These are phyloP conservation scores for Diplodia intermedia DNA, from an alignment of 2,329 filamentous ascomycete species.

Conservation along the genomic window DNA sequence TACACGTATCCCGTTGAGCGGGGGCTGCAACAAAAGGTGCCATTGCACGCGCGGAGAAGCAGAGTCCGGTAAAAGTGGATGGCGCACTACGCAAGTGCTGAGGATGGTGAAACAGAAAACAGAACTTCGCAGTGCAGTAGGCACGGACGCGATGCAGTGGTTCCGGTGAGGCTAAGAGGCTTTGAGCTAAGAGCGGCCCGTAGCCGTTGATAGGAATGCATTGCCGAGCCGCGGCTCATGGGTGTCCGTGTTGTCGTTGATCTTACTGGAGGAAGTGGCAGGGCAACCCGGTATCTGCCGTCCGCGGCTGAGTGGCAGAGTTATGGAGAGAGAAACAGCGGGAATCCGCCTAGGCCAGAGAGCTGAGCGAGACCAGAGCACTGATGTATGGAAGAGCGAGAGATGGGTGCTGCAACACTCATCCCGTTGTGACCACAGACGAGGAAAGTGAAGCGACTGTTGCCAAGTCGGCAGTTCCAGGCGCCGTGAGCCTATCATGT, in stretches of 20 bases:
- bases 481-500: not conserved
- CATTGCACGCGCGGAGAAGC: constrained; percentile 8
- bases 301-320: not conserved
- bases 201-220: constrained; percentile 24
- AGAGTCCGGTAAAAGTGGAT: constrained; percentile 8
- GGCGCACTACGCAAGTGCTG: not conserved
- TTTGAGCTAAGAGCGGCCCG: constrained; percentile 22
- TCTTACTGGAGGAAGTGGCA: constrained; percentile 2
- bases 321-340: not conserved
- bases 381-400: not conserved
- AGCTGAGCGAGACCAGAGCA: not conserved
- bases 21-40: not conserved
- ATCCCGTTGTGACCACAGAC: not conserved
- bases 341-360: not conserved
- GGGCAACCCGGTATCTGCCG: constrained; percentile 9
- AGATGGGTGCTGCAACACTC: not conserved
- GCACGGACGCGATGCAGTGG: not conserved
- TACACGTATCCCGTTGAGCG: constrained; percentile 21
- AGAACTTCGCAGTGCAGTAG: constrained; percentile 4
- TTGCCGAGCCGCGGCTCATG: constrained; percentile 20
- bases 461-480: not conserved
- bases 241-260: not conserved
- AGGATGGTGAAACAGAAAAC: constrained; percentile 10
- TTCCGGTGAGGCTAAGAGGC: not conserved
- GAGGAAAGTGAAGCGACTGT: not conserved